phyloP scores from a whole-genome alignment of 345 rosid species.

The thale cress (Arabidopsis thaliana) region DNA sequence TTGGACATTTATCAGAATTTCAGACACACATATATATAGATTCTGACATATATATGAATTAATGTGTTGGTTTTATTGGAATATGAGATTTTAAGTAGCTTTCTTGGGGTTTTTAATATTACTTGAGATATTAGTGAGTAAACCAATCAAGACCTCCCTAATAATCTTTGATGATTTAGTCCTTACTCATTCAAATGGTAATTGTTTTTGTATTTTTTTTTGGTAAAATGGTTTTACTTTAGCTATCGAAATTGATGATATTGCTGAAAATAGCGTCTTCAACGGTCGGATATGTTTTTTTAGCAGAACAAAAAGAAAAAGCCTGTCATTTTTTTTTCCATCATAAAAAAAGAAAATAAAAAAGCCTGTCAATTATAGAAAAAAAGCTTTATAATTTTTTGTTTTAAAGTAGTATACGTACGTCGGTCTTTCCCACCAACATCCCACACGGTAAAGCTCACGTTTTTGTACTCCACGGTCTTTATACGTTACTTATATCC shows the following conservation, averaged over 20 bases:
- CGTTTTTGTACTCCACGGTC: not conserved
- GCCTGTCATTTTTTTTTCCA: not conserved
- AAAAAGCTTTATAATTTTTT: not conserved
- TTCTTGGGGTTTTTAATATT: not conserved
- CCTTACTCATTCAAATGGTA: not conserved
- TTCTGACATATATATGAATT: constrained; percentile 14
- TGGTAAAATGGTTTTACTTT: not conserved
- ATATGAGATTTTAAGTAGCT: not conserved
- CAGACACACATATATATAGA: not conserved
- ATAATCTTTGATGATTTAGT: not conserved
- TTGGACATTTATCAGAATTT: constrained; percentile 20
- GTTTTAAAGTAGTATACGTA: not conserved
- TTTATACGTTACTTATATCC: not conserved
- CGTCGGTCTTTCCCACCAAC: not conserved
- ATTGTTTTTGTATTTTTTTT: too few relatives aligned
- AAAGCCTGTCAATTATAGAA: too few relatives aligned
- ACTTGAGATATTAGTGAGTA: not conserved
- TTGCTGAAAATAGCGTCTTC: not conserved
- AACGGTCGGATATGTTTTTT: constrained; percentile 10
- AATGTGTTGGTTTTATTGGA: constrained; percentile 1
- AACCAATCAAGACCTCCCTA: not conserved
- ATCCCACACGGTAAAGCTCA: constrained; percentile 4
- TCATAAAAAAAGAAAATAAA: too few relatives aligned
- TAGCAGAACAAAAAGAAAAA: not conserved
- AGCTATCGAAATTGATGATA: not conserved